Percentiles rank a stretch among this genome's conserved stretches.
Evolutionary conservation across 257 asterid genomes (phyloP).

Genomic region (Henckelia pumila): DNA sequence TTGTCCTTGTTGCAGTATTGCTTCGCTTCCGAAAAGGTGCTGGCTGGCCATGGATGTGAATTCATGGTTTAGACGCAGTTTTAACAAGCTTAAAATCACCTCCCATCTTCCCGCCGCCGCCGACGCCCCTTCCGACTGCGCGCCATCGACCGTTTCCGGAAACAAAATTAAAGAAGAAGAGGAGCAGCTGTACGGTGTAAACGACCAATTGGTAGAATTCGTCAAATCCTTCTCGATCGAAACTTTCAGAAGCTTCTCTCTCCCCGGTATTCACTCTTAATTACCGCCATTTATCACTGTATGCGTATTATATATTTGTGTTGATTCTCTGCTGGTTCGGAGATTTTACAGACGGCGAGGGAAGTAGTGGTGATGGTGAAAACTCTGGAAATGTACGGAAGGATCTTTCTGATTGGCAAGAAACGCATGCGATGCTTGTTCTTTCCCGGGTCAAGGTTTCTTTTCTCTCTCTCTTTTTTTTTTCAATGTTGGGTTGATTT

Average conservation of each 20-base stretch:
- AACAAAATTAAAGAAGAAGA: conserved; percentile 30
- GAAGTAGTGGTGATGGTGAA: conserved; percentile 32
- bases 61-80: conserved; percentile 69
- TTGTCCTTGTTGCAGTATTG: neutral
- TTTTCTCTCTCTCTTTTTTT: too few species aligned
- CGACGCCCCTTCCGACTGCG: conserved; percentile 20
- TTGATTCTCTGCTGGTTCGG: conserved; percentile 13
- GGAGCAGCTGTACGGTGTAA: conserved; percentile 58
- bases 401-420: conserved; percentile 93
- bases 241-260: conserved; percentile 61
- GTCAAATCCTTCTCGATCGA: conserved; percentile 66
- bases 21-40: neutral
- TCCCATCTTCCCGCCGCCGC: conserved; percentile 30
- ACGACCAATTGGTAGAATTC: conserved; percentile 55
- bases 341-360: conserved; percentile 47
- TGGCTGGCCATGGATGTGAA: conserved; percentile 52
- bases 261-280: conserved; percentile 41
- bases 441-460: conserved; percentile 74
- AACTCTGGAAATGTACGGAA: conserved; percentile 38
- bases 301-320: conserved; percentile 9
- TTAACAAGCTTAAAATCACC: conserved; percentile 41
- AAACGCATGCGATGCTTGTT: conserved; percentile 74
- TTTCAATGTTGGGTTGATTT: too few species aligned
- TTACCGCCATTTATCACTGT: neutral
- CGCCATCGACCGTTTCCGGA: conserved; percentile 9